Conservation (phyloP, 164 flowering plant genomes). For the Vitis cinerea region DNA sequence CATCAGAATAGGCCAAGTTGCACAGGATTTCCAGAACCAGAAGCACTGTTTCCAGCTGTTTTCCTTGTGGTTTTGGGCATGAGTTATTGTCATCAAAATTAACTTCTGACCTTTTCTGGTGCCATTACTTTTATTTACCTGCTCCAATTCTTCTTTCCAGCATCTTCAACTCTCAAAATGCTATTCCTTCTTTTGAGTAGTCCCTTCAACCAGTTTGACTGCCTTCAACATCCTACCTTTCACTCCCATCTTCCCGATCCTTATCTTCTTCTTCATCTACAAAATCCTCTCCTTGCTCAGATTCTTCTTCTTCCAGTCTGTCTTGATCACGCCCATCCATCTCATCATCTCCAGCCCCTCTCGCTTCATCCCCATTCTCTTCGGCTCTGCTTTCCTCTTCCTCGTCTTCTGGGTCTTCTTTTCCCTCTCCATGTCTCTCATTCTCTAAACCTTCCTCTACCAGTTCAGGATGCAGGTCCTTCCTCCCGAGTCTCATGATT, state of each 20-base stretch:
- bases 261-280: conserved; percentile 36
- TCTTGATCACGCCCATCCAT: conserved; percentile 35
- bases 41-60: too few relatives aligned
- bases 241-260: conserved; percentile 29
- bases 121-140: too few relatives aligned
- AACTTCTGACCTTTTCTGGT: too few relatives aligned
- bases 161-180: too few relatives aligned
- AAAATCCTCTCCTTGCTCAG: conserved; percentile 28
- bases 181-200: too few relatives aligned
- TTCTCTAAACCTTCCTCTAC: conserved; percentile 3
- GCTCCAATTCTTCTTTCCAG: too few relatives aligned
- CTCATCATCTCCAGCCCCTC: conserved; percentile 36
- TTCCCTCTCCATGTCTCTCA: conserved; percentile 8
- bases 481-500: conserved; percentile 34
- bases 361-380: conserved; percentile 26
- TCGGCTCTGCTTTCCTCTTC: conserved; percentile 18
- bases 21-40: too few relatives aligned
- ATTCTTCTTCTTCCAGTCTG: conserved; percentile 24
- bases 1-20: too few relatives aligned
- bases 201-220: neutral
- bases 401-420: conserved; percentile 17
- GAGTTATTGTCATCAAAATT: too few relatives aligned
- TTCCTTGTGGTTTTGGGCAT: too few relatives aligned
- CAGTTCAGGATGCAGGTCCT: conserved; percentile 25
- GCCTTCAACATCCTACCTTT: conserved; percentile 17